Base-by-base conservation (phyloP, 352 stramenopile species). In the Plasmopara halstedii region DNA sequence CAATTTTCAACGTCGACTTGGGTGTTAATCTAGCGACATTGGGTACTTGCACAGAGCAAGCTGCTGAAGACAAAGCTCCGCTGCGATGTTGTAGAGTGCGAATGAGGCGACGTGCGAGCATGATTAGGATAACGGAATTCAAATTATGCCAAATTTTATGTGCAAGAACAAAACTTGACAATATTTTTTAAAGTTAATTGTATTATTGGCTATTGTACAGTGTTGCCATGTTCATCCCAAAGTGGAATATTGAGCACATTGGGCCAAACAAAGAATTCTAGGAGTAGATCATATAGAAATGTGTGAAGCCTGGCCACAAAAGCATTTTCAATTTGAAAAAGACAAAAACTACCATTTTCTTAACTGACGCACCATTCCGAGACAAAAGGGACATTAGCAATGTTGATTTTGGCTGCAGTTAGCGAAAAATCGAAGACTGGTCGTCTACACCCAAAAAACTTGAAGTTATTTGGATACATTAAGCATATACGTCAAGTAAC, bases 371-470 rank as follows among this genome's bases (percentile, higher is more conserved):
- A 89, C 78, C 75, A 89, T 39, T 89, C 75, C 11, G 78, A 89
- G 14, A 77, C 75, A 56, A 87, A 89, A 8, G 78, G 74, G 20
- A 89, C 75, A 53, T 85, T 87, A 22, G 75, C 64, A 43, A 87
- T 70, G 68, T 87, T 87, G 73, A 89, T 89, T 53, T 87, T 89
- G 48, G 78, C 78, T 11, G 78, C 78, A 0, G 70, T 89, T 41
- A 89, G 62, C 2, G 73, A 86, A 42, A 89, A 89, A 35, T 89
- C 78, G 42, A 89, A 73, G 22, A 73, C 56, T 2, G 78, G 78
- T 2, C 73, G 74, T 21, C 78, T 89, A 41, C 8, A 51, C 15
- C 17, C 37, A 25, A 37, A 20, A 47, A 20, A 14, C 19, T 15
- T 22, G 22, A 18, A 15, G 27, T 3, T 39, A 14, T 46, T 40